Base-by-base conservation (phyloP, 208 protist species). In the Crithidia expoeki region DNA sequence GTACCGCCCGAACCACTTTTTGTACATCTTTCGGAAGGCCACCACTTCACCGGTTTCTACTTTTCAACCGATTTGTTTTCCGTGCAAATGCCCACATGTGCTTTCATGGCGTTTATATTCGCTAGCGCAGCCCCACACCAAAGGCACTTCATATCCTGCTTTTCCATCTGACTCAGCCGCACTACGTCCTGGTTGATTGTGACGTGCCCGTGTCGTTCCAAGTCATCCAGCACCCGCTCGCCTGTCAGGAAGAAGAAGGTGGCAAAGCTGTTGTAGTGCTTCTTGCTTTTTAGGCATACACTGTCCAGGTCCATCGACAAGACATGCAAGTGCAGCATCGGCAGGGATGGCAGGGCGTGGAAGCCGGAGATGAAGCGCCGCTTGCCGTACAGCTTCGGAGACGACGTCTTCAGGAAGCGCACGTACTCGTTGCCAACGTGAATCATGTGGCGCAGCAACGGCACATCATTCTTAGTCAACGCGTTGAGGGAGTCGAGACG, bases 261-360 rank as follows among this genome's bases (percentile, higher is more conserved):
- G 34, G 89, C 84, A 49, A 96, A 96, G 74, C 80, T 93, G 80
- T 96, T 96, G 81, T 96, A 96, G 76, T 96, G 92, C 73, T 91
- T 90, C 69, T 90, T 91, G 33, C 60, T 88, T 74, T 94, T 94
- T 27, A 96, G 50, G 56, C 76, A 90, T 1, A 85, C 79, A 42
- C 86, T 90, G 51, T 90, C 86, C 21, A 96, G 82, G 60, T 96
- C 92, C 60, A 94, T 70, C 11, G 85, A 86, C 40, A 95, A 64
- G 47, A 96, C 74, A 50, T 96, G 92, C 77, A 96, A 80, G 80
- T 96, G 92, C 47, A 96, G 81, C 72, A 89, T 86, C 4, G 89
- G 88, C 33, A 96, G 64, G 9, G 92, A 96, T 0, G 92, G 92
- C 2, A 96, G 59, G 17, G 92, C 62, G 75, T 96, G 92, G 63